Conservation (phyloP, 176 grass and related monocot species). For the Ensete glaucum region DNA sequence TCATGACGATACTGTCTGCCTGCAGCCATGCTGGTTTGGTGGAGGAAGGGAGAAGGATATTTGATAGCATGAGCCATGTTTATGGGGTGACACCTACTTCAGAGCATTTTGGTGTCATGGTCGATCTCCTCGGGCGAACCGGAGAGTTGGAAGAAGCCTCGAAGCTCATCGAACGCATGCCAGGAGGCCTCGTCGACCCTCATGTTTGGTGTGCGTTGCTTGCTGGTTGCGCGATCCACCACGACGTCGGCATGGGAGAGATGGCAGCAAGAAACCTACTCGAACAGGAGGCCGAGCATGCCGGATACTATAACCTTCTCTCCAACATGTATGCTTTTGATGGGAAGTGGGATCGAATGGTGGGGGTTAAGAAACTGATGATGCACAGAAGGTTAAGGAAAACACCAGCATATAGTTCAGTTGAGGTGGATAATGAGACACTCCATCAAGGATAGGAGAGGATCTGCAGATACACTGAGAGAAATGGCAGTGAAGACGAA, state of each 20-base stretch:
- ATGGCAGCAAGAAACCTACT: constrained; percentile 30
- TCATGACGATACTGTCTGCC: constrained; percentile 47
- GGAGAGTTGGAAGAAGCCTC: constrained; percentile 45
- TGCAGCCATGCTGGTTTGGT: constrained; percentile 61
- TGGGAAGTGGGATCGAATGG: constrained; percentile 22
- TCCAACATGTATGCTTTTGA: constrained; percentile 57
- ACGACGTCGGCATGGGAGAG: constrained; percentile 24
- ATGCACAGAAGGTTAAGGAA: constrained; percentile 32
- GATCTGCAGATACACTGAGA: too few relatives aligned
- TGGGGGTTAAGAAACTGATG: constrained; percentile 22
- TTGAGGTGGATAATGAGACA: background rate
- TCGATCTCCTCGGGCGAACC: constrained; percentile 52
- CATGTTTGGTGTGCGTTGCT: constrained; percentile 56
- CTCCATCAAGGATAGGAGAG: too few relatives aligned
- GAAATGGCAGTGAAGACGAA: background rate
- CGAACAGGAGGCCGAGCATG: constrained; percentile 31
- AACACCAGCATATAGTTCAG: constrained; percentile 38
- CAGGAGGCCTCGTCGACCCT: too few relatives aligned
- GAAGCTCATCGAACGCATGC: constrained; percentile 24
- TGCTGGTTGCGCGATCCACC: constrained; percentile 46
- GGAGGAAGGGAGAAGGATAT: constrained; percentile 42
- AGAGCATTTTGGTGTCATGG: constrained; percentile 36
- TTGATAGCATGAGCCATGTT: constrained; percentile 41
- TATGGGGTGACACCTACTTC: constrained; percentile 30
- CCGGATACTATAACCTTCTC: constrained; percentile 54